Evolutionary conservation across 108 stramenopile species (phyloP), one percentile per base, ranked within the genome.

Genomic region (Pseudonitzschia pungens): DNA sequence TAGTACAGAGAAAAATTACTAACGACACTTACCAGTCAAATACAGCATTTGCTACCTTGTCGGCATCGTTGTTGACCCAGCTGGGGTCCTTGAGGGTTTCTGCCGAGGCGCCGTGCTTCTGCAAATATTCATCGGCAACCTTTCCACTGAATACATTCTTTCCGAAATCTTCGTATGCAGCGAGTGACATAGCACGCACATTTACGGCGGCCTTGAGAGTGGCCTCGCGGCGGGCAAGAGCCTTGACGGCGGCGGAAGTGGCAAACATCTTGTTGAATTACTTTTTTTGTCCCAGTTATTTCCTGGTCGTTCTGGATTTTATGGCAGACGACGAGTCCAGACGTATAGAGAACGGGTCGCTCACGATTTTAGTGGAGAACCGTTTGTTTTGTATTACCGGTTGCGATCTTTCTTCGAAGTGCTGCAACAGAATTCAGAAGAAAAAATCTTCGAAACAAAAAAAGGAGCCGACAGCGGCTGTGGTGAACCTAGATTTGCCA

Each of bases 71-170:
- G 74, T 84, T 81, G 26, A 85, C 83, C 96, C 96, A 97, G 26
- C 67, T 51, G 27, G 89, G 89, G 80, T 94, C 89, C 58, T 90
- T 82, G 72, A 97, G 75, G 58, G 92, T 75, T 12, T 74, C 84
- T 18, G 75, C 86, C 55, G 80, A 77, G 42, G 85, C 83, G 21
- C 96, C 96, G 70, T 95, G 92, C 74, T 93, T 93, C 76, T 91
- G 83, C 26, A 97, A 80, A 79, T 97, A 97, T 65, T 89, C 83
- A 53, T 92, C 94, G 44, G 96, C 96, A 53, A 96, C 87, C 18
- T 81, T 82, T 60, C 96, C 96, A 29, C 91, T 87, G 83, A 97
- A 97, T 64, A 95, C 79, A 59, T 76, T 50, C 76, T 92, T 92
- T 70, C 95, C 95, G 71, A 91, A 95, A 52, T 96, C 92, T 43